Base-by-base conservation (phyloP, 73 alveolate species). In the Paramecium bursaria region DNA sequence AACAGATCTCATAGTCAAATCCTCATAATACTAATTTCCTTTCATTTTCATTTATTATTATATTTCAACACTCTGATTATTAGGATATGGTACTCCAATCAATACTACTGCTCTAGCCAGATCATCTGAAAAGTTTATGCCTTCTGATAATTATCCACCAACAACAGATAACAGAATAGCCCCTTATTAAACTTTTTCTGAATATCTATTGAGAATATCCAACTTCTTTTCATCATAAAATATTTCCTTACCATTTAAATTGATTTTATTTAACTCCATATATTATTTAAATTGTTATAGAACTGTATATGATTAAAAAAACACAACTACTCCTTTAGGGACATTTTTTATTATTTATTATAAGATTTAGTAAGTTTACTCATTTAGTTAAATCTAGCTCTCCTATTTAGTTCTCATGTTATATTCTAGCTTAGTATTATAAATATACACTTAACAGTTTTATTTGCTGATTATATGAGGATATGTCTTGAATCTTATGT, bases 71-170 rank as follows among this genome's bases (percentile, higher is more conserved):
- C 93, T 75, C 61, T 88, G 75, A 35, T 86, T 73, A 86, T 94
- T 96, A 7, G 98, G 91, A 79, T 87, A 96, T 25, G 99, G 99
- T 86, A 96, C 80, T 23, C 99, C 99, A 47, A 88, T 93, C 3
- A 96, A 90, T 21, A 96, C 86, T 29, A 96, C 91, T 19, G 91
- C 61, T 74, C 99, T 86, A 17, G 97, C 97, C 22, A 96, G 90
- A 39, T 95, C 85, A 91, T 96, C 98, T 14, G 93, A 77, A 75
- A 96, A 96, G 85, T 96, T 95, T 21, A 96, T 95, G 9, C 99
- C 99, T 50, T 96, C 99, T 17, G 97, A 90, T 42, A 96, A 76
- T 82, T 90, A 91, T 14, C 99, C 99, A 22, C 98, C 98, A 86
- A 95, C 92, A 23, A 96, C 99, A 14, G 98, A 91, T 46, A 96